Evolutionary conservation across 1,284 basidiomycete genomes (phyloP).

Genomic region (Moesziomyces sp.): DNA sequence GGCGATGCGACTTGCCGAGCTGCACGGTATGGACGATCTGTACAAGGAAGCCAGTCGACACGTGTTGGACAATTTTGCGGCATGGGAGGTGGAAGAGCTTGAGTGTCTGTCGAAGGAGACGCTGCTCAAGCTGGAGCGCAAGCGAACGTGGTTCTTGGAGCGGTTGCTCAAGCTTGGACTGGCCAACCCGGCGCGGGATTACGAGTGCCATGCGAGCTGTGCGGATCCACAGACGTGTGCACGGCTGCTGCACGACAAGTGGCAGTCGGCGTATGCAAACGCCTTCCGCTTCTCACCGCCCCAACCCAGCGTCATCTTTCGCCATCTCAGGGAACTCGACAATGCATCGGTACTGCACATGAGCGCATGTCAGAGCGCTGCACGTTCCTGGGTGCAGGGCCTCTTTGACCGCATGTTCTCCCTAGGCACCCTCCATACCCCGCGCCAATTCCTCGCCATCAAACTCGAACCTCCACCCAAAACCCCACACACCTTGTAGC

Average conservation of each 20-base stretch:
- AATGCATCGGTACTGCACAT: constrained; percentile 7
- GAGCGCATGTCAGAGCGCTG: constrained; percentile 38
- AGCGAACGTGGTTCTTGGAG: constrained; percentile 72
- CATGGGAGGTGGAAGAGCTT: constrained; percentile 51
- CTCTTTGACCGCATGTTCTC: constrained; percentile 57
- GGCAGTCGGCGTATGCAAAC: constrained; percentile 85
- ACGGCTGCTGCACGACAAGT: constrained; percentile 89
- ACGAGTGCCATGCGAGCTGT: constrained; percentile 78
- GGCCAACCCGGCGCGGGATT: constrained; percentile 85
- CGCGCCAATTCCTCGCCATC: constrained; percentile 36
- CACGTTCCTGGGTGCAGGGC: constrained; percentile 41
- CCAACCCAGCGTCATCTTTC: constrained; percentile 70
- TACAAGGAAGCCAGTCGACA: constrained; percentile 54
- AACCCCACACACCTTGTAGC: too few relatives aligned
- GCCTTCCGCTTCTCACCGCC: constrained; percentile 89
- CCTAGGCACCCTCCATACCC: constrained; percentile 21
- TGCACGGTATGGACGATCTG: constrained; percentile 42
- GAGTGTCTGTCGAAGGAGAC: constrained; percentile 34
- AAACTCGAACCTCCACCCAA: constrained; percentile 21
- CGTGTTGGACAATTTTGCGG: constrained; percentile 53
- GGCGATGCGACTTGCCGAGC: constrained; percentile 55
- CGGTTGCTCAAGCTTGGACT: constrained; percentile 89
- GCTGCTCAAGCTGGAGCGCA: constrained; percentile 54
- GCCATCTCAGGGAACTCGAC: constrained; percentile 51
- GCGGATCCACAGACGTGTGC: constrained; percentile 83